phyloP scores from a whole-genome alignment of 305 asterid species.

The Fraxinus nigra region DNA sequence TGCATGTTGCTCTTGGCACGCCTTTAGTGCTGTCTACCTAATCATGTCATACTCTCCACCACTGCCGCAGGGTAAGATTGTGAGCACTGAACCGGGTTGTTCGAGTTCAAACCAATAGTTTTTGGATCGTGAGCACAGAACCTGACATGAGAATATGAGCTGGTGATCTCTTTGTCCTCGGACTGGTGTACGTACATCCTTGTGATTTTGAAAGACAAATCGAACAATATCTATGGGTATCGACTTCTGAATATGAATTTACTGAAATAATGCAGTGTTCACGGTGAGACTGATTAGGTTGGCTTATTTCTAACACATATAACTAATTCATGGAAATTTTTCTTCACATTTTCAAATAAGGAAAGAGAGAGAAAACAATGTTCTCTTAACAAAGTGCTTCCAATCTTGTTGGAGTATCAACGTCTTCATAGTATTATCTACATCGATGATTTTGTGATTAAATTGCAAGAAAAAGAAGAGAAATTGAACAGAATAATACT shows the following conservation, averaged over 20 bases:
- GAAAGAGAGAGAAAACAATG: not conserved
- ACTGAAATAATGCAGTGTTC: not conserved
- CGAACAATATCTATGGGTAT: not conserved
- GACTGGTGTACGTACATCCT: not conserved
- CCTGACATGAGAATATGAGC: not conserved
- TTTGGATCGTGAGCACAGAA: not conserved
- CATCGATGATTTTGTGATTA: not conserved
- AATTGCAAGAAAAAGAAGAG: too few relatives aligned
- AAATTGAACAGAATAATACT: not conserved
- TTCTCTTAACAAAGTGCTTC: not conserved
- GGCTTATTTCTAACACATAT: not conserved
- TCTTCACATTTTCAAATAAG: not conserved
- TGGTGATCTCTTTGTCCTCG: not conserved
- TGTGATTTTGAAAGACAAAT: not conserved
- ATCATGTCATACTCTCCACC: constrained; percentile 61
- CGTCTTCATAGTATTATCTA: not conserved
- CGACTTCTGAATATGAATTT: not conserved
- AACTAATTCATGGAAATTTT: not conserved
- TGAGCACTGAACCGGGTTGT: not conserved
- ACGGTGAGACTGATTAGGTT: not conserved
- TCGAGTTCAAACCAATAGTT: not conserved
- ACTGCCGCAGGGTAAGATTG: constrained; percentile 16
- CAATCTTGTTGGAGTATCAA: not conserved
- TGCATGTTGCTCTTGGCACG: constrained; percentile 48
- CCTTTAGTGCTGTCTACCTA: constrained; percentile 58